phyloP scores from a whole-genome alignment of 2,329 filamentous ascomycete species.

The Epichloe sylvatica region DNA sequence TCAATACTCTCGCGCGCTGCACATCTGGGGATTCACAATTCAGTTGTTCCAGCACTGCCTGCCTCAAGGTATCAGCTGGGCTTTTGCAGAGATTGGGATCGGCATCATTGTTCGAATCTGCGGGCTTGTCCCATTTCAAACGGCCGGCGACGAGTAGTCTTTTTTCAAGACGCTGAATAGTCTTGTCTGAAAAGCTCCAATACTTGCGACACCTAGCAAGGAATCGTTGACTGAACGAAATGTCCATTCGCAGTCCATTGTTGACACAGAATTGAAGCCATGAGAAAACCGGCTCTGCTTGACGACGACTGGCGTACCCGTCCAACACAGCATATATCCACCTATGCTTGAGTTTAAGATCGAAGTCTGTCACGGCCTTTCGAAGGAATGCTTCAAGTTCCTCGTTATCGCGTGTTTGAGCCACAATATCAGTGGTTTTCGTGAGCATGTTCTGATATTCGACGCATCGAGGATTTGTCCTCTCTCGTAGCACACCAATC shows the following conservation, averaged over 20 bases:
- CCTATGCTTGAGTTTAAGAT: conserved; percentile 14
- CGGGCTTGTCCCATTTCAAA: conserved; percentile 23
- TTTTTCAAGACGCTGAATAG: conserved; percentile 8
- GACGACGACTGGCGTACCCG: conserved; percentile 15
- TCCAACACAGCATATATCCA: conserved; percentile 20
- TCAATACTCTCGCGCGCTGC: conserved; percentile 23
- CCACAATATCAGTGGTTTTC: conserved; percentile 22
- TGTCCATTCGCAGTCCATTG: conserved; percentile 15
- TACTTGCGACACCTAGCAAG: conserved; percentile 18
- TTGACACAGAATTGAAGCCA: conserved; percentile 22
- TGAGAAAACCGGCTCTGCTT: conserved; percentile 13
- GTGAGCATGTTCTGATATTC: conserved; percentile 16
- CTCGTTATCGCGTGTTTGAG: conserved; percentile 11
- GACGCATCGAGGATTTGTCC: conserved; percentile 7
- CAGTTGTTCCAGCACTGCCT: conserved; percentile 32
- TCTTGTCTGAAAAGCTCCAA: conserved; percentile 20
- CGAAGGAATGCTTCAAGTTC: conserved; percentile 18
- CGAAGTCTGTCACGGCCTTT: conserved; percentile 13
- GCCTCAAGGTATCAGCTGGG: conserved; percentile 20
- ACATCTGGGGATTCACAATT: conserved; percentile 15
- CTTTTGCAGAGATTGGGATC: background rate
- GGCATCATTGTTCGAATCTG: background rate
- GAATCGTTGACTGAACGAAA: conserved; percentile 17
- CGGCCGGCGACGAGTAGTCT: background rate
- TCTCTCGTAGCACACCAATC: conserved; percentile 11